phyloP scores from a whole-genome alignment of 305 asterid genomes.

The Plantago coronopus region DNA sequence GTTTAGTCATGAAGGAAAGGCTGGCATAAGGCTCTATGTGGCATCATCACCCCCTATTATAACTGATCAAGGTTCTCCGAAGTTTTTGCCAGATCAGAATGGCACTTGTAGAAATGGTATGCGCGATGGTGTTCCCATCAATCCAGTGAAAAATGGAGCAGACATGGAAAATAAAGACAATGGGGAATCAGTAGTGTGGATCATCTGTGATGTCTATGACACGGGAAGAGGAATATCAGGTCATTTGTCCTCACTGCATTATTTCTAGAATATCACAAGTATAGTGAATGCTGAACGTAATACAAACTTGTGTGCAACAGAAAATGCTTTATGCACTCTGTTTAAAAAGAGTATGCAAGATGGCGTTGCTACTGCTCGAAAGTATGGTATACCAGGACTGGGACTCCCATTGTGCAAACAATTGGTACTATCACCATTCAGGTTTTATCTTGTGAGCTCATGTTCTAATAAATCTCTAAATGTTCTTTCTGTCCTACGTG shows the following conservation, averaged over 20 bases:
- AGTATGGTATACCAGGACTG: conserved; percentile 94
- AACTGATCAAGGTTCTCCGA: conserved; percentile 34
- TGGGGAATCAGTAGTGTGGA: conserved; percentile 67
- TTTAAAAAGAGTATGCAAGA: conserved; percentile 95
- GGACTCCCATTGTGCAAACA: conserved; percentile 93
- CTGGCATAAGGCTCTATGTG: conserved; percentile 71
- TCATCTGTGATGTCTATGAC: conserved; percentile 81
- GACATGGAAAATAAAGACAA: conserved; percentile 31
- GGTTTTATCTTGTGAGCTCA: conserved; percentile 5
- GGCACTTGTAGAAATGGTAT: conserved; percentile 23
- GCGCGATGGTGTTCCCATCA: conserved; percentile 21
- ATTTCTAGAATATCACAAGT: not conserved
- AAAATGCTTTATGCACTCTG: conserved; percentile 62
- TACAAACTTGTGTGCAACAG: conserved; percentile 35
- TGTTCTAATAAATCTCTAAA: not conserved
- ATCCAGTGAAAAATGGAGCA: conserved; percentile 24
- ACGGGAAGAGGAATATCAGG: conserved; percentile 96
- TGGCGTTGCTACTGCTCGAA: conserved; percentile 85
- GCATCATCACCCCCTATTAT: conserved; percentile 38
- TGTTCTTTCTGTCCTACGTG: no score
- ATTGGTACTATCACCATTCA: conserved; percentile 43
- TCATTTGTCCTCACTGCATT: conserved; percentile 24
- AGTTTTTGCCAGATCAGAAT: conserved; percentile 26
- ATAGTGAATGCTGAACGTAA: conserved; percentile 1
- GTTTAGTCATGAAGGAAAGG: conserved; percentile 89